Evolutionary conservation across 140 eudicot species (phyloP).

Genomic region (Stevia rebaudiana): DNA sequence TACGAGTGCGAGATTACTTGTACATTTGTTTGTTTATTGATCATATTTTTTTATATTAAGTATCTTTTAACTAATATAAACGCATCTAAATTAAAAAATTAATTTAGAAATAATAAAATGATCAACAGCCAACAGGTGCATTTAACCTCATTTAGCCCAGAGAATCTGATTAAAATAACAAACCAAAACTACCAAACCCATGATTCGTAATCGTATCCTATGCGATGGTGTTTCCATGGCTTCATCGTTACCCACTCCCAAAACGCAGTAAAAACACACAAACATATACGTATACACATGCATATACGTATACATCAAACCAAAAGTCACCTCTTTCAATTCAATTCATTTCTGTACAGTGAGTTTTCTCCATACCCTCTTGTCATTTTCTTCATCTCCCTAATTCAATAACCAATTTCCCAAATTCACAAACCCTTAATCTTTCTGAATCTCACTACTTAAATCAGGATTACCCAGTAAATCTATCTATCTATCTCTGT

Average conservation of each 20-base stretch:
- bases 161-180: conserved; percentile 16
- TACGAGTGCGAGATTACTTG: too few relatives aligned
- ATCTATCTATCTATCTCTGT: conserved; percentile 1
- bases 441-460: conserved; percentile 12
- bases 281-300: background rate
- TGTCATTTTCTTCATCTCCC: conserved; percentile 46
- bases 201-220: conserved; percentile 41
- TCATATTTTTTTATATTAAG: too few relatives aligned
- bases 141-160: conserved; percentile 16
- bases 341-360: conserved; percentile 27
- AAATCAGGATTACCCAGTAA: conserved; percentile 11
- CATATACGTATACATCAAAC: conserved; percentile 13
- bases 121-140: background rate
- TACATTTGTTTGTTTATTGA: too few relatives aligned
- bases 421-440: conserved; percentile 6
- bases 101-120: too few relatives aligned
- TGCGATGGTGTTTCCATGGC: conserved; percentile 17
- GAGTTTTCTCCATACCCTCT: conserved; percentile 27
- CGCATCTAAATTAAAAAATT: too few relatives aligned
- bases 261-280: conserved; percentile 15
- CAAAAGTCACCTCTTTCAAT: conserved; percentile 32
- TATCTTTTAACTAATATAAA: too few relatives aligned
- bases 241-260: background rate
- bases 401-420: background rate
- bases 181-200: conserved; percentile 20